Evolutionary conservation across 805 yeast genomes (phyloP).

Genomic region (Saturnispora galanensis): DNA sequence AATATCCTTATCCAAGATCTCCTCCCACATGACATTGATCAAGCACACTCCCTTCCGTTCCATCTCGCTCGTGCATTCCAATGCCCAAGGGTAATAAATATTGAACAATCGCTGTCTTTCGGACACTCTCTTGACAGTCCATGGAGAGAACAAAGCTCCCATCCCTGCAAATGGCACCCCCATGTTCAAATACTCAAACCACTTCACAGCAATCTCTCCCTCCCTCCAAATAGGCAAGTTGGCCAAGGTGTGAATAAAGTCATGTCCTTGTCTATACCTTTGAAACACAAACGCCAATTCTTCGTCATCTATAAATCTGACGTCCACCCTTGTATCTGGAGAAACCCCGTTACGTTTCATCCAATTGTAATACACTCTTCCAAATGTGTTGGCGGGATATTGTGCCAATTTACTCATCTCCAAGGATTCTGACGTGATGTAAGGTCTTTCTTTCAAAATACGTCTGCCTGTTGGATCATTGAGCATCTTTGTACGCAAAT

Average conservation of each 20-base stretch:
- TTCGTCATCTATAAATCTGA: conserved; percentile 77
- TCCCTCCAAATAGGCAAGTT: conserved; percentile 86
- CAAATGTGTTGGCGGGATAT: conserved; percentile 63
- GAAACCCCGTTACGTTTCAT: conserved; percentile 78
- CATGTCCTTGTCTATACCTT: conserved; percentile 93
- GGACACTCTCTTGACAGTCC: conserved; percentile 46
- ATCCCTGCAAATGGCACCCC: conserved; percentile 94
- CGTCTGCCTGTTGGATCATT: conserved; percentile 65
- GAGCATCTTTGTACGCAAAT: conserved; percentile 65
- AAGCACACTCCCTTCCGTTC: conserved; percentile 51
- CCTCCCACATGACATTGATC: conserved; percentile 90
- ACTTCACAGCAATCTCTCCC: conserved; percentile 93
- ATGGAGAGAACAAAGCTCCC: conserved; percentile 85
- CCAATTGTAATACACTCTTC: conserved; percentile 75
- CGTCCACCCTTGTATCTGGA: conserved; percentile 89
- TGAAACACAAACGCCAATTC: conserved; percentile 89
- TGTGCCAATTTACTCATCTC: conserved; percentile 49
- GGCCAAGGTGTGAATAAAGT: conserved; percentile 87
- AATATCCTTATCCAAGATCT: conserved; percentile 60
- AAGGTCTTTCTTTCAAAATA: conserved; percentile 69
- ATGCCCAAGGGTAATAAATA: conserved; percentile 83
- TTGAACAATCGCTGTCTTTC: conserved; percentile 57
- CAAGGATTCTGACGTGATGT: conserved; percentile 66
- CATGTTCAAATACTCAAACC: conserved; percentile 83
- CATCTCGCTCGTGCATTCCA: conserved; percentile 49